Percentiles rank a stretch among this genome's conserved stretches.
Evolutionary conservation across 441 rosid species (phyloP).

Genomic region (Omphalea diandra): DNA sequence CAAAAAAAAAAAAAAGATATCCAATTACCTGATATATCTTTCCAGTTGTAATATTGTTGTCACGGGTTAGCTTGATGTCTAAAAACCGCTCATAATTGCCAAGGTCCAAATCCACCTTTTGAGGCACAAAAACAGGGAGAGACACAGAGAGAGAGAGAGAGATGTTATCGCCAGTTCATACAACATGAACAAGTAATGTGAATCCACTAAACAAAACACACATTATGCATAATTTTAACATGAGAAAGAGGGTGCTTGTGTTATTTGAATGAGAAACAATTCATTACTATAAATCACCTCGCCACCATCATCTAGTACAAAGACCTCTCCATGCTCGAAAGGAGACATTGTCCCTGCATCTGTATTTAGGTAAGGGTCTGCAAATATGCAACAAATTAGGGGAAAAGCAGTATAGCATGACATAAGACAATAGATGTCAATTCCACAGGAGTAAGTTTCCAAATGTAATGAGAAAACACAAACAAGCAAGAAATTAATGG

Average conservation of each 20-base stretch:
- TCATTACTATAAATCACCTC: constrained; percentile 50
- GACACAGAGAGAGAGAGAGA: not conserved
- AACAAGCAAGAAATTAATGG: not conserved
- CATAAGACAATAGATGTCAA: not conserved
- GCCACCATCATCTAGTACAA: constrained; percentile 92
- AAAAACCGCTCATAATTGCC: constrained; percentile 93
- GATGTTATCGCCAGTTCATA: not conserved
- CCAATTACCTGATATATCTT: constrained; percentile 70
- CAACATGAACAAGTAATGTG: not conserved
- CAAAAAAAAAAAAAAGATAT: not conserved
- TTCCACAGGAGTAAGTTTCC: not conserved
- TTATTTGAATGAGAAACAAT: not conserved
- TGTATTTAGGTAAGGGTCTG: constrained; percentile 91
- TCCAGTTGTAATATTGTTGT: constrained; percentile 87
- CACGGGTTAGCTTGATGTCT: constrained; percentile 71
- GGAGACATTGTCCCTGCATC: constrained; percentile 99
- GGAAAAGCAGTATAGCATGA: not conserved
- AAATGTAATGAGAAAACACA: constrained; percentile 8
- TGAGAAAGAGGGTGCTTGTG: not conserved
- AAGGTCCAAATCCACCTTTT: constrained; percentile 93
- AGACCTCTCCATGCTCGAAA: constrained; percentile 92
- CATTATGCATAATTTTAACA: not conserved
- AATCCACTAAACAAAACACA: not conserved
- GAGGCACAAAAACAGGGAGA: not conserved
- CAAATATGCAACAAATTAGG: not conserved